phyloP scores from a whole-genome alignment of 306 rosid genomes.

The Aeschynomene evenia region DNA sequence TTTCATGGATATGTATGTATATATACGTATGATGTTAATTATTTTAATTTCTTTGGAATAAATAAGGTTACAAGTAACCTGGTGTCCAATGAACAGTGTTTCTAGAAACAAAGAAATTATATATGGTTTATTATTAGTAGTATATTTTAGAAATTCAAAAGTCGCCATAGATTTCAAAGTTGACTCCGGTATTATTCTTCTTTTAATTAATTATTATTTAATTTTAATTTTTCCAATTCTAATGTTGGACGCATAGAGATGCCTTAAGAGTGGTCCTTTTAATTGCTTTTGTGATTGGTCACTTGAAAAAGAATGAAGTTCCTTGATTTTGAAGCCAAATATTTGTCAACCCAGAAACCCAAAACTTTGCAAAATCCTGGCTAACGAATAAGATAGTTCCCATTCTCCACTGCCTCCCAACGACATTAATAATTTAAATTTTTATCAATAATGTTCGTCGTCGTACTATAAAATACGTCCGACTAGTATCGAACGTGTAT shows the following conservation, averaged over 20 bases:
- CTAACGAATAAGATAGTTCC: constrained; percentile 1
- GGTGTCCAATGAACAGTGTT: constrained; percentile 29
- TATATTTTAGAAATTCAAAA: constrained; percentile 35
- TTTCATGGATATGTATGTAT: constrained; percentile 10
- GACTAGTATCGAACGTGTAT: too few relatives aligned
- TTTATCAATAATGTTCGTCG: too few relatives aligned
- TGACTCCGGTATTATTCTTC: constrained; percentile 42
- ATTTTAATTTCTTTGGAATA: background rate
- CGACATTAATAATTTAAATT: too few relatives aligned
- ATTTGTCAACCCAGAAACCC: constrained; percentile 42
- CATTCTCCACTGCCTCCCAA: background rate
- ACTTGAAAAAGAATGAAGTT: constrained; percentile 39
- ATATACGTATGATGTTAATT: too few relatives aligned
- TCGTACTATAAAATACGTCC: too few relatives aligned
- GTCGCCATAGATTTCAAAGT: constrained; percentile 54
- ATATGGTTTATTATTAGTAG: too few relatives aligned
- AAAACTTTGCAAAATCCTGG: constrained; percentile 29
- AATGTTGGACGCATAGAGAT: constrained; percentile 34
- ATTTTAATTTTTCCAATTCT: background rate
- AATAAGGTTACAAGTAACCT: constrained; percentile 34
- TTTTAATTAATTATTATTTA: background rate
- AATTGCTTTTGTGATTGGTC: constrained; percentile 41
- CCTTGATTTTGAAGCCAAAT: constrained; percentile 51
- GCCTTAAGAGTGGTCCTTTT: constrained; percentile 32
- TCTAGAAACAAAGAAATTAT: constrained; percentile 43